Conservation (phyloP, 257 asterid species). For the Salvia miltiorrhiza region DNA sequence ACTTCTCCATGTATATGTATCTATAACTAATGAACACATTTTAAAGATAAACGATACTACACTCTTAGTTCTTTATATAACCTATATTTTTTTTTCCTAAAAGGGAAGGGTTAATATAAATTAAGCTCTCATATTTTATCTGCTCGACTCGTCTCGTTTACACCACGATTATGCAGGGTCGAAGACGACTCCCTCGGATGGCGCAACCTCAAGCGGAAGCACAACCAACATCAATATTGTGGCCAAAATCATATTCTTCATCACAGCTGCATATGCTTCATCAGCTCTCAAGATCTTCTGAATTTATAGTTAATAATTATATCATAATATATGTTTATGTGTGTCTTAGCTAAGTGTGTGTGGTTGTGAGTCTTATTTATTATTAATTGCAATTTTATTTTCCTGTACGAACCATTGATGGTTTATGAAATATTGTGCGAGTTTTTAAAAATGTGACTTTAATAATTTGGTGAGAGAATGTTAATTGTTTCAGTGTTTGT, state of each 20-base stretch:
- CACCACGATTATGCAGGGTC: constrained; percentile 36
- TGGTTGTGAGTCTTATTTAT: neutral
- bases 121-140: too few species aligned
- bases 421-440: constrained; percentile 4
- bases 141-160: constrained; percentile 6
- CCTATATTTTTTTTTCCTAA: too few species aligned
- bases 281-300: constrained; percentile 28
- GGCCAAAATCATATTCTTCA: constrained; percentile 31
- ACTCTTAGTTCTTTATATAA: too few species aligned
- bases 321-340: neutral
- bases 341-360: neutral
- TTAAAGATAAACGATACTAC: too few species aligned
- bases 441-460: neutral
- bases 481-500: neutral
- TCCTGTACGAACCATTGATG: neutral
- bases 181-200: constrained; percentile 35
- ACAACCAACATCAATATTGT: constrained; percentile 13
- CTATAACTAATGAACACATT: too few species aligned
- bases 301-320: neutral
- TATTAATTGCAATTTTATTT: neutral
- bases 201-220: constrained; percentile 33
- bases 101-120: too few species aligned
- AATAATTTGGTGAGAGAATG: neutral
- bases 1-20: too few species aligned
- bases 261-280: constrained; percentile 33